Conservation (phyloP, 148 eudicot genomes). For the Rhododendron molle region DNA sequence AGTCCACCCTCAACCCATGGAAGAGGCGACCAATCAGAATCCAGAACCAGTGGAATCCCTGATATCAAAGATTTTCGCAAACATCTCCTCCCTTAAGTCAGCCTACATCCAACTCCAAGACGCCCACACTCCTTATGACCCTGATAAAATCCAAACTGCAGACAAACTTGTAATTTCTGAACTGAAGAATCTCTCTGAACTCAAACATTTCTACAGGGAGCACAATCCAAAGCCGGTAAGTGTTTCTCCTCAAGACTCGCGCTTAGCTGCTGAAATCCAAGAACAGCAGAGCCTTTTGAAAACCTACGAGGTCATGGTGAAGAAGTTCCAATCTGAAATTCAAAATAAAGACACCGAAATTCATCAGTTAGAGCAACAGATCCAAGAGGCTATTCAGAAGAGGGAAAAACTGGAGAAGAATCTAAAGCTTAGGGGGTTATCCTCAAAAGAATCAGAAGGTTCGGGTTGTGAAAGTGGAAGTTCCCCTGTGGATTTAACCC, state of each 20-base stretch:
- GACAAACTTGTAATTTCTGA: slow-evolving; percentile 89
- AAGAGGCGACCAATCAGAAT: slow-evolving; percentile 65
- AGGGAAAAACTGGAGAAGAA: slow-evolving; percentile 82
- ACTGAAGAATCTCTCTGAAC: slow-evolving; percentile 83
- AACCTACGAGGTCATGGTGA: slow-evolving; percentile 95
- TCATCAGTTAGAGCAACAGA: slow-evolving; percentile 71
- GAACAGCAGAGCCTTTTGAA: slow-evolving; percentile 93
- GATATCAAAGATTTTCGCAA: slow-evolving; percentile 62
- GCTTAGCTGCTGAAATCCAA: slow-evolving; percentile 97
- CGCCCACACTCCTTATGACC: slow-evolving; percentile 98
- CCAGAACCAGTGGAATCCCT: slow-evolving; percentile 84
- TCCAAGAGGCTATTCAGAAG: slow-evolving; percentile 81
- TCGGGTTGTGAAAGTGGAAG: slow-evolving; percentile 47
- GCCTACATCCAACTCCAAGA: slow-evolving; percentile 92
- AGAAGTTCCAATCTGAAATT: slow-evolving; percentile 91
- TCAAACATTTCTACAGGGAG: slow-evolving; percentile 89
- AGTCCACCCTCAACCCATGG: slow-evolving; percentile 99
- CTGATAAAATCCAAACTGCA: slow-evolving; percentile 92
- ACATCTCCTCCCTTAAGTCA: slow-evolving; percentile 76
- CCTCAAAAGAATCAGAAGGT: slow-evolving; percentile 61
- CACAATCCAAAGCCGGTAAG: slow-evolving; percentile 75
- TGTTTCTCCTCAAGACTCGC: slow-evolving; percentile 84
- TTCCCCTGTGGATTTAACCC: slow-evolving; percentile 58
- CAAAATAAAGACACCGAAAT: slow-evolving; percentile 92
- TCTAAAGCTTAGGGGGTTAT: slow-evolving; percentile 85